Evolutionary conservation across 2,329 filamentous ascomycete species (phyloP).

Genomic region (Xylariaceae sp.): DNA sequence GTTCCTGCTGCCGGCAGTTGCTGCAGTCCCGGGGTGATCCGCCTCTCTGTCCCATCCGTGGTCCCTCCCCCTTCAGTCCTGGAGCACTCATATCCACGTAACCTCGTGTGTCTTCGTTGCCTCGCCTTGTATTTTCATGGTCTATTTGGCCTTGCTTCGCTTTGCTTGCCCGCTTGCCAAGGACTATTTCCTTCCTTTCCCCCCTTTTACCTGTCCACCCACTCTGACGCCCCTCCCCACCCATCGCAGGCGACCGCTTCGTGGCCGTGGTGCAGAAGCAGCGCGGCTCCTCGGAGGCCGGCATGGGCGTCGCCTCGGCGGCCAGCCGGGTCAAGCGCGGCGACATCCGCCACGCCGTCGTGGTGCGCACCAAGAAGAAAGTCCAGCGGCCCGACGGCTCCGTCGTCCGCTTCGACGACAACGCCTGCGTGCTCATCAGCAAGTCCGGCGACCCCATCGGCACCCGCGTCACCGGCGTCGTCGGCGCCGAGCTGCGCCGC

Average conservation of each 20-base stretch:
- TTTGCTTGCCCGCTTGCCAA: too few relatives aligned
- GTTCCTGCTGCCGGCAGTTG: too few relatives aligned
- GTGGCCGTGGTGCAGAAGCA: constrained; percentile 98
- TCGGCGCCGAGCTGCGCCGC: constrained; percentile 79
- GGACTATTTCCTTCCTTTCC: background rate
- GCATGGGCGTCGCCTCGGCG: constrained; percentile 62
- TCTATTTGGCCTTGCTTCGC: too few relatives aligned
- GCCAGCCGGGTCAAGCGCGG: constrained; percentile 93
- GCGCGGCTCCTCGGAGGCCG: constrained; percentile 66
- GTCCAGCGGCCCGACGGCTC: constrained; percentile 81
- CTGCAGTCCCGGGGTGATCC: too few relatives aligned
- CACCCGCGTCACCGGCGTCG: constrained; percentile 83
- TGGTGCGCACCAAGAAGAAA: constrained; percentile 87
- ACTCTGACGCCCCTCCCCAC: background rate
- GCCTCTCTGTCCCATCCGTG: too few relatives aligned
- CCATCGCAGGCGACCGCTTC: constrained; percentile 73
- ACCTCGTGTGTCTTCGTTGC: too few relatives aligned
- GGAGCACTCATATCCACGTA: too few relatives aligned
- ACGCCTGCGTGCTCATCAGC: constrained; percentile 94
- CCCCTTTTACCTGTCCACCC: background rate
- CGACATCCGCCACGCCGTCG: constrained; percentile 91
- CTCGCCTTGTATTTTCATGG: too few relatives aligned
- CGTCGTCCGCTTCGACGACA: constrained; percentile 91
- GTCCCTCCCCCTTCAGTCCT: too few relatives aligned
- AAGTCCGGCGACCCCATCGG: constrained; percentile 95